These are phyloP conservation scores for Sanghuangporus sanghuang DNA, from an alignment of 1,284 basidiomycete species.

Conservation along the genomic window DNA sequence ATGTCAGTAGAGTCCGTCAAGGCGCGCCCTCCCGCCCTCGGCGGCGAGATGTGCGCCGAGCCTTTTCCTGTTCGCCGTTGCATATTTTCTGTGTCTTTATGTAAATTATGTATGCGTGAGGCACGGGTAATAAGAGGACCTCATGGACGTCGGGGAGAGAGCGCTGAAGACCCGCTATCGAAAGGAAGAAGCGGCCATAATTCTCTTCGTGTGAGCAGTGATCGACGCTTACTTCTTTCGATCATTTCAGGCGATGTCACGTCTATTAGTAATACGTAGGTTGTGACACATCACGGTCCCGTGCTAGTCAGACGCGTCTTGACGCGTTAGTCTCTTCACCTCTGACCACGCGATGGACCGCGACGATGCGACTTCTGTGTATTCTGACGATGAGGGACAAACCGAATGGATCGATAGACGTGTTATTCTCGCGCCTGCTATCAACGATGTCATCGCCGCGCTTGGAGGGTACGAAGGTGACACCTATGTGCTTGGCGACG, in stretches of 20 bases:
- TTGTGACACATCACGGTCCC: neutral
- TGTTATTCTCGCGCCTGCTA: slow-evolving; percentile 56
- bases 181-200: neutral
- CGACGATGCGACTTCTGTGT: slow-evolving; percentile 8
- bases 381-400: neutral
- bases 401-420: slow-evolving; percentile 28
- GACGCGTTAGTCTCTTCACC: neutral
- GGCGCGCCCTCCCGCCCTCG: slow-evolving; percentile 22
- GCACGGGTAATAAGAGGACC: neutral
- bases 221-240: slow-evolving; percentile 1
- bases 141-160: slow-evolving; percentile 2
- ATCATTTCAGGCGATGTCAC: neutral
- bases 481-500: slow-evolving; percentile 78
- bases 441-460: slow-evolving; percentile 69
- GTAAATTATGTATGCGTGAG: neutral
- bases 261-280: neutral
- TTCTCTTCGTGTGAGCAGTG: neutral
- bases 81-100: slow-evolving; percentile 32
- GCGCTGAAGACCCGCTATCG: neutral
- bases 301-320: neutral
- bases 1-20: slow-evolving; percentile 20
- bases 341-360: slow-evolving; percentile 2
- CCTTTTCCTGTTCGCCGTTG: slow-evolving; percentile 51
- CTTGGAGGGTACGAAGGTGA: slow-evolving; percentile 68
- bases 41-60: slow-evolving; percentile 47